Evolutionary conservation across 208 protist species (phyloP), one percentile per base, ranked within the genome.

Genomic region (Acanthamoeba castellanii): DNA sequence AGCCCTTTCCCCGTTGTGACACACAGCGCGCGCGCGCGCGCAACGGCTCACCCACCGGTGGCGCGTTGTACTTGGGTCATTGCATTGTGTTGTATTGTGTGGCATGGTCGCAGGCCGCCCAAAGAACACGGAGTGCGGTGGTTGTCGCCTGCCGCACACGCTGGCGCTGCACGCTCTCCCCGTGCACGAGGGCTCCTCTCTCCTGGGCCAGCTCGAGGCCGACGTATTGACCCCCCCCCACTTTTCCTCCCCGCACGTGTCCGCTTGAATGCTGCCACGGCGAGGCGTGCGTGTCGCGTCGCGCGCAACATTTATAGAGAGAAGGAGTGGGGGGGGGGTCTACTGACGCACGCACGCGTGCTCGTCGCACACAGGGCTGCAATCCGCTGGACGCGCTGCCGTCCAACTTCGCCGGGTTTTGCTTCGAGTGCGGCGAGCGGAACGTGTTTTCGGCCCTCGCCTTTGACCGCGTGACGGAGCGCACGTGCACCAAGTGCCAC

Each of bases 331-430:
- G 42, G 72, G 42, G 20, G 20, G 30, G 7, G 42, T 3, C 7
- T 74, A 5, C 7, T 37, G 16, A 4, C 66, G 16, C 25, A 5
- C 16, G 66, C 16, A 14, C 55, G 5, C 55, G 11, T 57, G 25
- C 16, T n/a, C n/a, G n/a, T n/a, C n/a, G n/a, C 13, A 7, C 6
- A 13, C 57, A 92, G 47, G 85, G 55, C 6, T 66, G 59, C 85
- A 72, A 72, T 72, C 57, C 59, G 27, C 34, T 92, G 7, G 85
- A 92, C 59, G 55, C 37, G 18, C 85, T 92, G 20, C 85, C 85
- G 9, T 92, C 85, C 3, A 92, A 34, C 25, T 92, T 92, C 22
- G 59, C 85, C 20, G 85, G n/a, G 9, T 27, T 72, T 8, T 92
- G 85, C 32, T 72, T 92, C 32, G 85, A 64, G n/a, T 92, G 85